Evolutionary conservation across 768 basidiomycete species (phyloP), one percentile per base, ranked within the genome.

Genomic region (Leccinum ochraceum): DNA sequence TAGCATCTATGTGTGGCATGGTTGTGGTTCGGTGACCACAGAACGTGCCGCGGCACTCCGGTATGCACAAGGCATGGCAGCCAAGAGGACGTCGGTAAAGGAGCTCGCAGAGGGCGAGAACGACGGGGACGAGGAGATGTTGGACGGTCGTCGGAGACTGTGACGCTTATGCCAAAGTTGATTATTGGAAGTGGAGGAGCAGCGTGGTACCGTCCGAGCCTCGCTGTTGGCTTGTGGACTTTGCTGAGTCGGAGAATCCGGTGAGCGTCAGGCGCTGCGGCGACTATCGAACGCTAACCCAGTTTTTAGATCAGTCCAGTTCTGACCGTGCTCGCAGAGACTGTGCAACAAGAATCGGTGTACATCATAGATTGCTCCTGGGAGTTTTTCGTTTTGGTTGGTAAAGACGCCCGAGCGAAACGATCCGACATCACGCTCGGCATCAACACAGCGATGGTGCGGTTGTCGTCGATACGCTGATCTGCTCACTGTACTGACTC

Each of bases 141-240:
- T 92, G 92, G 89, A 86, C 90, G 84, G 82, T 90, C 39, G 78
- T 94, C 2, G 92, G 92, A n/a, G 84, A 90, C 24, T 80, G 84
- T 2, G 81, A 82, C 3, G 61, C 66, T 10, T 92, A 86, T 69
- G 90, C 90, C 3, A 86, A 81, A 49, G 92, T 92, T 1, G 85
- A 93, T 64, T 88, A 93, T 71, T 94, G 92, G 92, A 82, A 72
- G 68, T 94, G 90, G 89, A 81, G 88, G 66, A 73, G 73, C 26
- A 70, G 66, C n/a, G 71, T 76, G n/a, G 57, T 69, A 46, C 68
- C 70, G 7, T 66, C 72, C 8, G 79, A 82, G 52, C 83, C 89
- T 39, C 77, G 78, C 24, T 75, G 87, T 20, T 93, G 89, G 88
- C 75, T 78, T 39, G 79, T 92, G 26, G 80, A 85, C 60, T 67